These are phyloP conservation scores for Mucor sp. DNA, from an alignment of 371 early-diverging fungal species.

Conservation along the genomic window DNA sequence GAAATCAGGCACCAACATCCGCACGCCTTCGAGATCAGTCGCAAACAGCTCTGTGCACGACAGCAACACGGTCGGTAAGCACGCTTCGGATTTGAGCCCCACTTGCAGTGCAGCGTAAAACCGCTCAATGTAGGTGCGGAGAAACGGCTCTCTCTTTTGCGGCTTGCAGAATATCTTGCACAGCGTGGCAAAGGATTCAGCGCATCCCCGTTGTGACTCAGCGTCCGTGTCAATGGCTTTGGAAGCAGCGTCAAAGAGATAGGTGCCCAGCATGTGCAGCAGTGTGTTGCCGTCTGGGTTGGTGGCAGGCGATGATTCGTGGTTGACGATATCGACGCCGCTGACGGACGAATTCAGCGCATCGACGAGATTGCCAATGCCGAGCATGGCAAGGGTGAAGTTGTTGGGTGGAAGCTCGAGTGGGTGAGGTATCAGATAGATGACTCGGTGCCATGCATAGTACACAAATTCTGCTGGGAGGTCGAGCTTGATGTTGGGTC, in stretches of 20 bases:
- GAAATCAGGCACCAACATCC: constrained; percentile 75
- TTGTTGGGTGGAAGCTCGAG: constrained; percentile 62
- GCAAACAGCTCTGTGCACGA: constrained; percentile 68
- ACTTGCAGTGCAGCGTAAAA: constrained; percentile 70
- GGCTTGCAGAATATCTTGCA: constrained; percentile 75
- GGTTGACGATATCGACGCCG: background rate
- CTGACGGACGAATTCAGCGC: constrained; percentile 38
- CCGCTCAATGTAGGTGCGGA: constrained; percentile 66
- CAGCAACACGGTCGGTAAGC: constrained; percentile 68
- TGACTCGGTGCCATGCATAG: constrained; percentile 75
- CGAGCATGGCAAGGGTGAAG: constrained; percentile 67
- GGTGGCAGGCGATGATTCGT: background rate
- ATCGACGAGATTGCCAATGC: constrained; percentile 67
- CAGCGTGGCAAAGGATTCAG: constrained; percentile 70
- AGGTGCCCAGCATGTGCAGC: constrained; percentile 77
- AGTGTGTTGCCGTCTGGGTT: constrained; percentile 78
- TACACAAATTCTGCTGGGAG: constrained; percentile 63
- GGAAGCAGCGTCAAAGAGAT: constrained; percentile 71
- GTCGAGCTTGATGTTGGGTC: constrained; percentile 63
- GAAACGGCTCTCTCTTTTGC: constrained; percentile 58
- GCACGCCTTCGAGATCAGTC: constrained; percentile 68
- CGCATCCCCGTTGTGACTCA: constrained; percentile 61
- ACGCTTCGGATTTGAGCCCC: constrained; percentile 62
- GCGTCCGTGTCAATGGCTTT: constrained; percentile 25
- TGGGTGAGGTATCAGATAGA: constrained; percentile 70